Conservation (phyloP, 179 eudicot genomes). For the Camellia oleifera region DNA sequence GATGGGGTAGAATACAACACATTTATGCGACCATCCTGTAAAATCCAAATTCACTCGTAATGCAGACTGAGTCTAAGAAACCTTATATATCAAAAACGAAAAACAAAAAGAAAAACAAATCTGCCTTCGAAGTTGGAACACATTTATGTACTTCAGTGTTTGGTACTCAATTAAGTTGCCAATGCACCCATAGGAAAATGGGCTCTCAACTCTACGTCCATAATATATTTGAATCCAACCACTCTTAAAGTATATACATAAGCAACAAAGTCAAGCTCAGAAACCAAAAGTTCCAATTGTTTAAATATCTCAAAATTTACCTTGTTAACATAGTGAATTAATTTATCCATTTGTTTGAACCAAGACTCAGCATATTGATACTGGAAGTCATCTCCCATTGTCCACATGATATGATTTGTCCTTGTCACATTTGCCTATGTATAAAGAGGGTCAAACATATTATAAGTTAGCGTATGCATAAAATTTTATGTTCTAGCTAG, state of each 20-base stretch:
- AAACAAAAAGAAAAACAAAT: neutral
- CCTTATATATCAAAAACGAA: neutral
- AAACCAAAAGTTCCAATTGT: slow-evolving; percentile 5
- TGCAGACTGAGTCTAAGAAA: neutral
- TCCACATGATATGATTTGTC: slow-evolving; percentile 96
- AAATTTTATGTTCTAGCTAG: neutral
- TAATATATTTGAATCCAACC: neutral
- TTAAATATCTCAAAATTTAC: slow-evolving; percentile 26
- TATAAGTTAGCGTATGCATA: neutral
- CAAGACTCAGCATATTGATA: slow-evolving; percentile 94
- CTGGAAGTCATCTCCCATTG: slow-evolving; percentile 91
- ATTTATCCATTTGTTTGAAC: slow-evolving; percentile 95
- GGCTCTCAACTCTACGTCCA: slow-evolving; percentile 5
- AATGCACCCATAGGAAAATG: neutral
- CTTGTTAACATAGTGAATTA: slow-evolving; percentile 84
- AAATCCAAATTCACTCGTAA: slow-evolving; percentile 7
- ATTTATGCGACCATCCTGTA: slow-evolving; percentile 89
- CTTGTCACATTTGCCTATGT: slow-evolving; percentile 77
- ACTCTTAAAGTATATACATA: neutral
- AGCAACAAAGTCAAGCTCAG: neutral
- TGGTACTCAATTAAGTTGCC: neutral
- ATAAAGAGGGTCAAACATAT: neutral
- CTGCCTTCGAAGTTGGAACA: slow-evolving; percentile 1
- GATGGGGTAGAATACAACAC: slow-evolving; percentile 94
- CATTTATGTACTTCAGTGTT: neutral